Conservation (phyloP, 2,329 filamentous ascomycete genomes). For the Colletotrichum sp. region DNA sequence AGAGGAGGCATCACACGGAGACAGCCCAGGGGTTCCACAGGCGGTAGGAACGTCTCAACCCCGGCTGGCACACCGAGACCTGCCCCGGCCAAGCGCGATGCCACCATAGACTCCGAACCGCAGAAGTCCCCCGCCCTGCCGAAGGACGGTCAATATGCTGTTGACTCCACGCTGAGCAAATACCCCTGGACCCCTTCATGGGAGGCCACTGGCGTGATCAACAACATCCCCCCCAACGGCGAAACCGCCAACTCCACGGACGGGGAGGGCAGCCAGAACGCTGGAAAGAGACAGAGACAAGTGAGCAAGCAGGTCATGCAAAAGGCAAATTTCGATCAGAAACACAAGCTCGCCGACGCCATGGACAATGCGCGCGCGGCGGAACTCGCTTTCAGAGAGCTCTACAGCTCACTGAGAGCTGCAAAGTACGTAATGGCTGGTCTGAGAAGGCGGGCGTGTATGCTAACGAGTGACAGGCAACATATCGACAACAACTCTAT, state of each 20-base stretch:
- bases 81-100: conserved; percentile 33
- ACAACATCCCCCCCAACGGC: conserved; percentile 62
- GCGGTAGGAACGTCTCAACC: conserved; percentile 66
- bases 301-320: conserved; percentile 57
- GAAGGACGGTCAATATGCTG: conserved; percentile 46
- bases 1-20: conserved; percentile 86
- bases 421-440: conserved; percentile 67
- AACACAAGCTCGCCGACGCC: conserved; percentile 69
- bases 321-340: conserved; percentile 68
- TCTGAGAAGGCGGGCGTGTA: background rate
- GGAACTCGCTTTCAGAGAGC: conserved; percentile 83
- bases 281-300: conserved; percentile 41
- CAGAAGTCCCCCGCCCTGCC: conserved; percentile 42
- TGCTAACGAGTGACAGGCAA: conserved; percentile 42
- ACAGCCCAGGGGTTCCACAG: conserved; percentile 72
- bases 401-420: conserved; percentile 80
- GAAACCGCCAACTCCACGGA: conserved; percentile 21
- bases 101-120: conserved; percentile 34
- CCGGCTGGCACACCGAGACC: conserved; percentile 56
- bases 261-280: conserved; percentile 35
- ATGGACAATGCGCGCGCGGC: conserved; percentile 82
- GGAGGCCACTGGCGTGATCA: conserved; percentile 81
- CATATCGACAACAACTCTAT: conserved; percentile 59
- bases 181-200: conserved; percentile 65
- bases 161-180: conserved; percentile 59